Conservation (phyloP, 345 rosid species). For the Psidium friedrichsthalianum region DNA sequence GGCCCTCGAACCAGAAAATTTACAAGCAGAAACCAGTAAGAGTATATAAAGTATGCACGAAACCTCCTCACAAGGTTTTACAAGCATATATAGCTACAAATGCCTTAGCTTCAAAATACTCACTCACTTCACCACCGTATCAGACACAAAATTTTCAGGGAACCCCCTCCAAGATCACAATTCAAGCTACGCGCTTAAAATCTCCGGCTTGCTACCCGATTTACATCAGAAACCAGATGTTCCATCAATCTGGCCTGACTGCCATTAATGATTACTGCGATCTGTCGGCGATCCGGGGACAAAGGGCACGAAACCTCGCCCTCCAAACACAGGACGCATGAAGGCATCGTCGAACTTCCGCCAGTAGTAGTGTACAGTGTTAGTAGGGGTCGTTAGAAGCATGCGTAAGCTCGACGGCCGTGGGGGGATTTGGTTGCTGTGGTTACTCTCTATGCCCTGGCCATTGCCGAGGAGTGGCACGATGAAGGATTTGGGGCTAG, state of each 20-base stretch:
- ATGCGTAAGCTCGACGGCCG: constrained; percentile 34
- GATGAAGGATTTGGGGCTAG: constrained; percentile 41
- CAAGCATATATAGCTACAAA: background rate
- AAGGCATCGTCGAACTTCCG: constrained; percentile 64
- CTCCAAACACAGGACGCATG: constrained; percentile 90
- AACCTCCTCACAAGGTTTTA: background rate
- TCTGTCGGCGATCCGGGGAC: constrained; percentile 66
- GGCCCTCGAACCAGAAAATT: background rate
- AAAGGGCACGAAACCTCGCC: constrained; percentile 62
- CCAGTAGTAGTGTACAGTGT: constrained; percentile 74
- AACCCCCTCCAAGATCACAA: background rate
- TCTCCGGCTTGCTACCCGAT: background rate
- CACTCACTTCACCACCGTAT: background rate
- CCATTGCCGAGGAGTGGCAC: constrained; percentile 45
- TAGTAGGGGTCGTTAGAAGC: constrained; percentile 58
- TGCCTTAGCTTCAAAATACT: background rate
- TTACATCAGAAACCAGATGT: background rate
- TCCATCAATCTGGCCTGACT: background rate
- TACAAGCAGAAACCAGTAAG: background rate
- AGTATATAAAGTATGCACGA: background rate
- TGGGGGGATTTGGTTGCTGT: constrained; percentile 9
- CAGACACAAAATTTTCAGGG: background rate
- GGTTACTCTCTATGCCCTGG: constrained; percentile 17
- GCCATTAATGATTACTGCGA: constrained; percentile 23
- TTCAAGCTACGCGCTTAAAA: background rate